Conservation (phyloP, 2,329 filamentous ascomycete species). For the Aspergillus quadrilineatus region DNA sequence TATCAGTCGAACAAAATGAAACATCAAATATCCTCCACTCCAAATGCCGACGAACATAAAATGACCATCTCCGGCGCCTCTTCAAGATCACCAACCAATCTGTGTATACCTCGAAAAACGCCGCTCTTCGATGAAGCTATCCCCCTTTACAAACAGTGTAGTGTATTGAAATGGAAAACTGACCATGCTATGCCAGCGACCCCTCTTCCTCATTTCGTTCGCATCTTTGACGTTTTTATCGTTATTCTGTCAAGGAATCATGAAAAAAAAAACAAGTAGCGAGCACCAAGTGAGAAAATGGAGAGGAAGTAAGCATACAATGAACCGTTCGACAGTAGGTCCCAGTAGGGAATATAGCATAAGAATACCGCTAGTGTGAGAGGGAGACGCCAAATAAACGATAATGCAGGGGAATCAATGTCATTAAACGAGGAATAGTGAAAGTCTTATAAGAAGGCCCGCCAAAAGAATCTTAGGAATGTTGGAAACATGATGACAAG, state of each 20-base stretch:
- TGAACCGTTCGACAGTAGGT: constrained; percentile 14
- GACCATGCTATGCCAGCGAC: background rate
- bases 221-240: background rate
- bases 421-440: constrained; percentile 17
- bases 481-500: constrained; percentile 15
- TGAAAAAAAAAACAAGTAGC: constrained; percentile 1
- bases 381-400: constrained; percentile 28
- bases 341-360: constrained; percentile 18
- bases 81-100: constrained; percentile 1
- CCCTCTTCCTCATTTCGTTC: background rate
- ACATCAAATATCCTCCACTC: background rate
- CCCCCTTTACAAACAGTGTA: constrained; percentile 14
- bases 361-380: constrained; percentile 25
- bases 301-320: constrained; percentile 12
- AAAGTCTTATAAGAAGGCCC: constrained; percentile 11
- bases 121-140: constrained; percentile 19
- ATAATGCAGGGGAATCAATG: constrained; percentile 27
- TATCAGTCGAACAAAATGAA: too few relatives aligned
- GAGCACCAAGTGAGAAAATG: background rate
- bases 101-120: constrained; percentile 28
- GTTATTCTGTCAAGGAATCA: background rate
- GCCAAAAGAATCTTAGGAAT: constrained; percentile 13
- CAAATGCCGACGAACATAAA: background rate
- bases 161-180: constrained; percentile 8
- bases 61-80: background rate